A percentile compares a stretch with the other conserved stretches of the same genome.
Conservation (phyloP, 139 green algal genomes). For the Edaphochlamys debaryana region DNA sequence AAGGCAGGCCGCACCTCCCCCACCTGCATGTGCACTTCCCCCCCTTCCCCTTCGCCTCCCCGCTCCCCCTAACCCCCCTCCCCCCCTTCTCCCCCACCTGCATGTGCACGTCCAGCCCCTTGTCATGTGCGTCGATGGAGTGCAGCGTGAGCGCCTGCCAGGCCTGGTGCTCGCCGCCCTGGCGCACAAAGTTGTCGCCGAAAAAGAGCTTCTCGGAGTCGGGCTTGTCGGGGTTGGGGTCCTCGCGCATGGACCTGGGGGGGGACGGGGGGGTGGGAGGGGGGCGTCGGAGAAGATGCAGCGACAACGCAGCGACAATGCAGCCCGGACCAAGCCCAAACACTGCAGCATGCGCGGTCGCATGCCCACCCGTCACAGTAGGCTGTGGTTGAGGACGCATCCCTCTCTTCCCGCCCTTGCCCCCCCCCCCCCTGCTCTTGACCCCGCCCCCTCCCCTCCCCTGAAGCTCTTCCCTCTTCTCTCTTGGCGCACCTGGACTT, state of each 20-base stretch:
- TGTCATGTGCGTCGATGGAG: slow-evolving; percentile 82
- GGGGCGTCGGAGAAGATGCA: too few relatives aligned
- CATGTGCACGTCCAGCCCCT: slow-evolving; percentile 86
- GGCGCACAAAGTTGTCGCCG: slow-evolving; percentile 96
- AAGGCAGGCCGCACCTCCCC: neutral
- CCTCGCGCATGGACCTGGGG: slow-evolving; percentile 92
- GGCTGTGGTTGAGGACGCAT: too few relatives aligned
- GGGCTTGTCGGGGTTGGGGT: slow-evolving; percentile 82
- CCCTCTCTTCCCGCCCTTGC: too few relatives aligned
- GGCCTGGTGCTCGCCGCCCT: slow-evolving; percentile 78
- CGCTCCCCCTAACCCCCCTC: neutral
- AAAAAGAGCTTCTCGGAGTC: slow-evolving; percentile 74
- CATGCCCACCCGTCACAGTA: too few relatives aligned
- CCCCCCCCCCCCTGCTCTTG: too few relatives aligned
- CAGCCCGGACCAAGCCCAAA: too few relatives aligned
- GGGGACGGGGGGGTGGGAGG: neutral
- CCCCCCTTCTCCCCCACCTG: neutral
- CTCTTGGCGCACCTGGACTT: slow-evolving; percentile 94
- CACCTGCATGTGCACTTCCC: too few relatives aligned
- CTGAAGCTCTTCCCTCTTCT: too few relatives aligned
- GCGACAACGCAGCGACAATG: too few relatives aligned
- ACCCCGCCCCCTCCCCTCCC: too few relatives aligned
- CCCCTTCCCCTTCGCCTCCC: neutral
- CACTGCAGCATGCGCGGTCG: too few relatives aligned
- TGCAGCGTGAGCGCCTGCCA: slow-evolving; percentile 92